These are phyloP conservation scores for Parachaetomium inaequale DNA, from an alignment of 495 filamentous ascomycete species.

Conservation along the genomic window DNA sequence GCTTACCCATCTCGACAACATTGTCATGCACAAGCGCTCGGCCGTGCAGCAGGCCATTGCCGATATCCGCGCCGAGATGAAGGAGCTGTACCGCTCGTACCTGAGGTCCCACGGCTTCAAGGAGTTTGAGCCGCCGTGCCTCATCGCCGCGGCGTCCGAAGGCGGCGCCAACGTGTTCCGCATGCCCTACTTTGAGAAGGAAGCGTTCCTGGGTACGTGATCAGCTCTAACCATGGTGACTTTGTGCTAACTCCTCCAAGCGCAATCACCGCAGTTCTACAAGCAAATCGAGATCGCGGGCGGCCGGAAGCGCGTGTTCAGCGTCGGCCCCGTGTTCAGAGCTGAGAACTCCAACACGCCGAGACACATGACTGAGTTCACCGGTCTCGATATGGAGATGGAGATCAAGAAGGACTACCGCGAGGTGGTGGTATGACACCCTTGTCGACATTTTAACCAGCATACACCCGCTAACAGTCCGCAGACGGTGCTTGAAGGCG, in stretches of 20 bases:
- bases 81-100: constrained; percentile 75
- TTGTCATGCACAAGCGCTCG: constrained; percentile 84
- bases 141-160: constrained; percentile 88
- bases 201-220: constrained; percentile 68
- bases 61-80: constrained; percentile 74
- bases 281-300: constrained; percentile 96
- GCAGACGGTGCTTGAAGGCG: constrained; percentile 66
- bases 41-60: constrained; percentile 82
- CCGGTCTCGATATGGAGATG: constrained; percentile 97
- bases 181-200: constrained; percentile 82
- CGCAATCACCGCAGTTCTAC: constrained; percentile 72
- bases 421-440: constrained; percentile 58
- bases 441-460: too few species aligned
- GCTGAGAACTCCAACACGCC: constrained; percentile 97
- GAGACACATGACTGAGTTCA: constrained; percentile 94
- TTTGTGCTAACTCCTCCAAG: background rate
- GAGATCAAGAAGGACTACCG: constrained; percentile 85
- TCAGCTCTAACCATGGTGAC: constrained; percentile 20
- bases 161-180: constrained; percentile 93
- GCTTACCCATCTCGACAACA: constrained; percentile 79
- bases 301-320: constrained; percentile 84
- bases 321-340: constrained; percentile 85
- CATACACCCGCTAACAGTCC: background rate
- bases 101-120: constrained; percentile 72
- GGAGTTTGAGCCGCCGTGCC: constrained; percentile 84